phyloP scores from a whole-genome alignment of 257 asterid genomes.

The Nicotiana attenuata region DNA sequence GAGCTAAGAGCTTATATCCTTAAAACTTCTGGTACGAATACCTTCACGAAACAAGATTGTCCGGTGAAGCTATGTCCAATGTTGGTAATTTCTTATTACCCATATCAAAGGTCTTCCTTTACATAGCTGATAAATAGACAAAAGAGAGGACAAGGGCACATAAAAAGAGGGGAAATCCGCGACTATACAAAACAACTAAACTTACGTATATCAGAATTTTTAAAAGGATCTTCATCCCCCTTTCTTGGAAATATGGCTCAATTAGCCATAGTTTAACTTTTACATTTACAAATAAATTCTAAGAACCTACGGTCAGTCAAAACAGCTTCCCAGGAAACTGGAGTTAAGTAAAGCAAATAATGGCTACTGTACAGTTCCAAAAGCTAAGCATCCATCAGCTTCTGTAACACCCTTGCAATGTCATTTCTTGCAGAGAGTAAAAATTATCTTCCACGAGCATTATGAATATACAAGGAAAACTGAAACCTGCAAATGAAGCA shows the following conservation, averaged over 20 bases:
- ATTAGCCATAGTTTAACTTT: neutral
- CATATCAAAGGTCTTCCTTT: neutral
- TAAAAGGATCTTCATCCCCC: neutral
- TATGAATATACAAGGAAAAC: neutral
- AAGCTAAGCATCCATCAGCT: neutral
- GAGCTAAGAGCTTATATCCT: neutral
- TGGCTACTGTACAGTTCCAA: conserved; percentile 10
- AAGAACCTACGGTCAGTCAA: neutral
- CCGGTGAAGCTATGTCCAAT: neutral
- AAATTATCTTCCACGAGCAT: neutral
- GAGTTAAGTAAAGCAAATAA: neutral
- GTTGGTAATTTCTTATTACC: neutral
- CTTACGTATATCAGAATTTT: neutral
- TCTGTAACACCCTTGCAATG: neutral
- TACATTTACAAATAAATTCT: neutral
- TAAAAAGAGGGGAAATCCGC: neutral
- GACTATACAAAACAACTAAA: neutral
- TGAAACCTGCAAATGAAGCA: neutral
- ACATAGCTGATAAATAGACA: neutral
- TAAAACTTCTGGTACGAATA: neutral
- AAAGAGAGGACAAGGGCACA: neutral
- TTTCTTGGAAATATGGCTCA: neutral
- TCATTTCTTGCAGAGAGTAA: neutral
- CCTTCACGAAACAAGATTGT: neutral
- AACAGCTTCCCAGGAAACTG: neutral